phyloP scores from a whole-genome alignment of 176 grass and related monocot genomes.

The Melocanna baccifera region DNA sequence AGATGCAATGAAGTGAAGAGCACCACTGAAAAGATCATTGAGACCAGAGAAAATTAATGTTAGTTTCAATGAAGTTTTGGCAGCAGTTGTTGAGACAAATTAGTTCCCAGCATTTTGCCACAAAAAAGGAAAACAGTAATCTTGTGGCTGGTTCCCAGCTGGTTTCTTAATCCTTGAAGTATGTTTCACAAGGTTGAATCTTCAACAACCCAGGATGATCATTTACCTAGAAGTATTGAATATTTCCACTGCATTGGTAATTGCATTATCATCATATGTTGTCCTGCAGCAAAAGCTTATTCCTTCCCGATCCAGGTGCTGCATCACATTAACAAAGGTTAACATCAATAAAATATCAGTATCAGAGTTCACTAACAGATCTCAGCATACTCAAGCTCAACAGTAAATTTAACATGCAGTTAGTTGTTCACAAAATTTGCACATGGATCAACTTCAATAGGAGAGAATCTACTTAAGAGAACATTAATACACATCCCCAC shows the following conservation, averaged over 20 bases:
- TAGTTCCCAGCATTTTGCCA: background rate
- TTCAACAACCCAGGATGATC: background rate
- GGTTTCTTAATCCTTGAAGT: background rate
- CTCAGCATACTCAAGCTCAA: background rate
- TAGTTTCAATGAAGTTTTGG: background rate
- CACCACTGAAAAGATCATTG: slow-evolving; percentile 44
- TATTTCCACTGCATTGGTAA: slow-evolving; percentile 82
- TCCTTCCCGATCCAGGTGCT: slow-evolving; percentile 77
- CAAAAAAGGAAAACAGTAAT: background rate
- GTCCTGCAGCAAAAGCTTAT: slow-evolving; percentile 75
- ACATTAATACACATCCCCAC: background rate
- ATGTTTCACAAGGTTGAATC: background rate
- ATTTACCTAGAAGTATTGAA: slow-evolving; percentile 62
- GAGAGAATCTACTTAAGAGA: background rate
- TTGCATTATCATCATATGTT: slow-evolving; percentile 86
- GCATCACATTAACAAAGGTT: slow-evolving; percentile 19
- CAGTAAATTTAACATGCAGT: background rate
- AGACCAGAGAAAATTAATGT: background rate
- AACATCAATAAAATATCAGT: slow-evolving; percentile 9
- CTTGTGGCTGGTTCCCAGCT: background rate
- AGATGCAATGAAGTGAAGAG: slow-evolving; percentile 59
- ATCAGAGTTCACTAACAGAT: slow-evolving; percentile 10
- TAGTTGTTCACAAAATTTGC: background rate
- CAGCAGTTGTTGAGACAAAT: background rate
- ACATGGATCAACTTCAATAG: background rate